Evolutionary conservation across 495 filamentous ascomycete species (phyloP).

Genomic region (Achaetomiella virescens): DNA sequence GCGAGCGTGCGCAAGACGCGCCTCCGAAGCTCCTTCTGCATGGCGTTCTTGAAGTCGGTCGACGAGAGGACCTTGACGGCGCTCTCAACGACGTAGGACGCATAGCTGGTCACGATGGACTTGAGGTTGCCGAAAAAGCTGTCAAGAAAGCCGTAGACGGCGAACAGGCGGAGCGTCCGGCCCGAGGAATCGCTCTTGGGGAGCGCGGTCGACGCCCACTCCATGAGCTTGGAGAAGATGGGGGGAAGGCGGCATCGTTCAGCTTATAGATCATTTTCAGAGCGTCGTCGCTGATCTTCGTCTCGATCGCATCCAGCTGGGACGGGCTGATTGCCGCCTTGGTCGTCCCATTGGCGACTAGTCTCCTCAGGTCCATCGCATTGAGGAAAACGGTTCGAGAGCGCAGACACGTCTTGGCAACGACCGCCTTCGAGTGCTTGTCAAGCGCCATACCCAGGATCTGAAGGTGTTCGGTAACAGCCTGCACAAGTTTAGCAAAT

Average conservation of each 20-base stretch:
- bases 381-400: slow-evolving; percentile 68
- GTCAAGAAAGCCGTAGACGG: slow-evolving; percentile 72
- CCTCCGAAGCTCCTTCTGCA: slow-evolving; percentile 53
- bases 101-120: slow-evolving; percentile 89
- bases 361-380: slow-evolving; percentile 64
- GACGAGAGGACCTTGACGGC: slow-evolving; percentile 56
- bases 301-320: slow-evolving; percentile 50
- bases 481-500: slow-evolving; percentile 34
- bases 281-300: slow-evolving; percentile 54
- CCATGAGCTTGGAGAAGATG: slow-evolving; percentile 72
- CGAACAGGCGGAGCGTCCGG: slow-evolving; percentile 50
- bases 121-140: slow-evolving; percentile 78
- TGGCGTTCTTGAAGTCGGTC: slow-evolving; percentile 42
- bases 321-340: slow-evolving; percentile 13
- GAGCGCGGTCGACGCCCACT: slow-evolving; percentile 60
- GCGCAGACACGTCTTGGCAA: slow-evolving; percentile 58
- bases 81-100: slow-evolving; percentile 73
- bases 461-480: slow-evolving; percentile 59
- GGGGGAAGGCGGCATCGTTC: slow-evolving; percentile 94
- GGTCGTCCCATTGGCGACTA: slow-evolving; percentile 27
- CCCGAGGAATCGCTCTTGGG: slow-evolving; percentile 55
- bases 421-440: slow-evolving; percentile 64
- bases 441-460: slow-evolving; percentile 63
- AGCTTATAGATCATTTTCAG: slow-evolving; percentile 93
- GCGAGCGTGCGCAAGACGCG: slow-evolving; percentile 60